Conservation (phyloP, 2,329 filamentous ascomycete genomes). For the Ophiostoma perfectum region DNA sequence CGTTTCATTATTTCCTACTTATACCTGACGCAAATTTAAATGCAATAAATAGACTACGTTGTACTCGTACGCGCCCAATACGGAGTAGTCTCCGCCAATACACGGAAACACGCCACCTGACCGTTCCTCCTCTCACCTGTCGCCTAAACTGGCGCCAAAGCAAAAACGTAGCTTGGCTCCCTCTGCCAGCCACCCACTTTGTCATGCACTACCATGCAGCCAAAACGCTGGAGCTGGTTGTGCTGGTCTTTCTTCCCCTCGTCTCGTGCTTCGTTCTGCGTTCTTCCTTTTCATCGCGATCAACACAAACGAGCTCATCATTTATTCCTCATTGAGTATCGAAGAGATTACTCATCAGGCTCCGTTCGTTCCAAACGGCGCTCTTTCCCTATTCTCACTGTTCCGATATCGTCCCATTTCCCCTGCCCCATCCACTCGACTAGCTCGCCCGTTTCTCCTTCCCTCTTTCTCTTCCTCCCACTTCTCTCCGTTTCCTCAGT, state of each 20-base stretch:
- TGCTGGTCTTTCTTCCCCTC: too few relatives aligned
- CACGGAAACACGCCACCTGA: not conserved
- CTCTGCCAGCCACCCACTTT: not conserved
- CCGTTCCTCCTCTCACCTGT: too few relatives aligned
- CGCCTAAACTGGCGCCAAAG: not conserved
- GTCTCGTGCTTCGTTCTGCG: too few relatives aligned
- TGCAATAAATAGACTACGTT: not conserved
- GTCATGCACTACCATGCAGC: too few relatives aligned
- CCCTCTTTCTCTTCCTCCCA: not conserved
- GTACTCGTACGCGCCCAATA: not conserved
- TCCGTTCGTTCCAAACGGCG: not conserved
- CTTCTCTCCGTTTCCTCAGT: conserved; percentile 9
- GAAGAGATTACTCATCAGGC: not conserved
- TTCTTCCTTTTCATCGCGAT: too few relatives aligned
- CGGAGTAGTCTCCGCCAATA: not conserved
- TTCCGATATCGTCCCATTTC: not conserved
- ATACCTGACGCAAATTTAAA: not conserved
- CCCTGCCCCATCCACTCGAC: conserved; percentile 1
- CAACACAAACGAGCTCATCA: too few relatives aligned
- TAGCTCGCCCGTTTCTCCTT: not conserved
- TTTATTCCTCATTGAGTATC: too few relatives aligned
- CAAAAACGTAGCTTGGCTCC: not conserved
- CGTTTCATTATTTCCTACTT: conserved; percentile 1
- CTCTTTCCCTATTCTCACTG: not conserved
- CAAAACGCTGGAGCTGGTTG: too few relatives aligned